Evolutionary conservation across 768 basidiomycete species (phyloP).

Genomic region (Coprinopsis marcescibilis): DNA sequence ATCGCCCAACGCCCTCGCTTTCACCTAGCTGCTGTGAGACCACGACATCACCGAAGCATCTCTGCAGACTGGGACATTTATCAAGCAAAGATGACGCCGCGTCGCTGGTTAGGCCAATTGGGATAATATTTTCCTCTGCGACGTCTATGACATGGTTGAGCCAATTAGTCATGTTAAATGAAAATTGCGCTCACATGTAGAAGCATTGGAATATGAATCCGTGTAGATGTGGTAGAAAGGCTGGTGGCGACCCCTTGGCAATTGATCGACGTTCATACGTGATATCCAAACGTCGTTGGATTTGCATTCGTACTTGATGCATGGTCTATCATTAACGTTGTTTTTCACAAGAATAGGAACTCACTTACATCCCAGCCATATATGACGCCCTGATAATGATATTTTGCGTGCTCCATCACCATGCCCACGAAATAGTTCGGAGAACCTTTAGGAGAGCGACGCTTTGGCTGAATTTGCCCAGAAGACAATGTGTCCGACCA

Average conservation of each 20-base stretch:
- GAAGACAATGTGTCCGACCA: neutral
- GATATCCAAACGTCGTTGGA: slow-evolving; percentile 41
- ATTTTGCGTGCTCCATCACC: slow-evolving; percentile 36
- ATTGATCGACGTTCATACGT: slow-evolving; percentile 35
- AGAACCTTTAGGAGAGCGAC: slow-evolving; percentile 14
- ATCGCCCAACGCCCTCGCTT: slow-evolving; percentile 24
- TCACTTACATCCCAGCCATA: slow-evolving; percentile 44
- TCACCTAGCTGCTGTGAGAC: slow-evolving; percentile 6
- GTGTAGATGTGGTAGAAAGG: slow-evolving; percentile 42
- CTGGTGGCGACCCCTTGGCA: slow-evolving; percentile 37
- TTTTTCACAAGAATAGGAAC: neutral
- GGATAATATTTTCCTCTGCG: slow-evolving; percentile 29
- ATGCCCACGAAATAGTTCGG: slow-evolving; percentile 42
- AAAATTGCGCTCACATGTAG: slow-evolving; percentile 30
- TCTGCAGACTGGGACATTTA: neutral
- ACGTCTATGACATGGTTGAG: slow-evolving; percentile 20
- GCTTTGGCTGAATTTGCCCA: neutral
- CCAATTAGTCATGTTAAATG: neutral
- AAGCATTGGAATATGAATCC: slow-evolving; percentile 20
- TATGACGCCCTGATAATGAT: slow-evolving; percentile 38
- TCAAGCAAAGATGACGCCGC: slow-evolving; percentile 7
- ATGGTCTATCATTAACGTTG: slow-evolving; percentile 16
- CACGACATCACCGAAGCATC: slow-evolving; percentile 16
- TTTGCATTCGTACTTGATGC: slow-evolving; percentile 34
- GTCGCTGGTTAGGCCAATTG: slow-evolving; percentile 8